Conservation (phyloP, 257 asterid species). For the Nicotiana noctiflora region DNA sequence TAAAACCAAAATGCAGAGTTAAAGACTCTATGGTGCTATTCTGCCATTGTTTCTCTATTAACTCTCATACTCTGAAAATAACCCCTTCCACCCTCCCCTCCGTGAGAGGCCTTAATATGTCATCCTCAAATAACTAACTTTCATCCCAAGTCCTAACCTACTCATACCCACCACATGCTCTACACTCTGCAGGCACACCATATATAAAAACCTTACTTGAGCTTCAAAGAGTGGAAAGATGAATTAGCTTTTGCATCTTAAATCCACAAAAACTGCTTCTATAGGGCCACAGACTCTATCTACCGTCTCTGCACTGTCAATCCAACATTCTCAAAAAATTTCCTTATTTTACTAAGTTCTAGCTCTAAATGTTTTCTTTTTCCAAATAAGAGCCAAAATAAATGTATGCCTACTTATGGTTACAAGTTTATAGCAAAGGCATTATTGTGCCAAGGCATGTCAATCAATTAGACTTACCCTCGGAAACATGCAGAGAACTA, state of each 20-base stretch:
- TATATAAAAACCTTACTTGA: not conserved
- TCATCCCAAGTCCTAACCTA: not conserved
- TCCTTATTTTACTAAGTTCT: not conserved
- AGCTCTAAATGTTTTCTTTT: not conserved
- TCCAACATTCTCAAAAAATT: too few relatives aligned
- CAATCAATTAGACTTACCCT: not conserved
- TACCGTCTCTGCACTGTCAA: too few relatives aligned
- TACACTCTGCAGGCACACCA: not conserved
- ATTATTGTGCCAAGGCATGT: not conserved
- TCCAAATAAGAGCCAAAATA: not conserved
- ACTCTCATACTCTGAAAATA: not conserved
- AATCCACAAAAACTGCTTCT: not conserved
- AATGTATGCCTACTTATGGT: not conserved
- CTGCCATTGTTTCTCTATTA: not conserved
- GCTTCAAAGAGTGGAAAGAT: not conserved
- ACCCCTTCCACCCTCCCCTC: not conserved
- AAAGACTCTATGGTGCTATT: not conserved
- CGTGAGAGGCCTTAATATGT: not conserved
- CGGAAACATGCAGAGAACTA: not conserved
- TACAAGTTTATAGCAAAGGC: not conserved
- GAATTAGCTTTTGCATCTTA: not conserved
- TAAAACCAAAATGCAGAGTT: not conserved
- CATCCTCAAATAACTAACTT: not conserved
- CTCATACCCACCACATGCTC: not conserved
- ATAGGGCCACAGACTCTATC: too few relatives aligned